These are phyloP conservation scores for Tuber magnatum DNA, from an alignment of 495 filamentous ascomycete species.

Conservation along the genomic window DNA sequence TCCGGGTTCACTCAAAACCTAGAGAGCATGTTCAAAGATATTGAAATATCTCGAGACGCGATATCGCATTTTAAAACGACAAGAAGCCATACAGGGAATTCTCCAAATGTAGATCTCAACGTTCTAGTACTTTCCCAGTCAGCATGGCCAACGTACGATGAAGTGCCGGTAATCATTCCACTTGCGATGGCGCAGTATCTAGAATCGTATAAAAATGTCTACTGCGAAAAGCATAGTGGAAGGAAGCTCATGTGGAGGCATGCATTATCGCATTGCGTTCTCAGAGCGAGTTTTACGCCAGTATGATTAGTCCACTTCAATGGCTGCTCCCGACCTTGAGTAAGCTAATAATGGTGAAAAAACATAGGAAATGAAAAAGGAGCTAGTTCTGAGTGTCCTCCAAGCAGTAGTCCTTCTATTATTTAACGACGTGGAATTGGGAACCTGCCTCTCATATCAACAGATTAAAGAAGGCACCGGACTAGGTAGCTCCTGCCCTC, in stretches of 20 bases:
- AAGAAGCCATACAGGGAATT: constrained; percentile 42
- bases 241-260: constrained; percentile 88
- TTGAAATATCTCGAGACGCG: constrained; percentile 80
- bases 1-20: constrained; percentile 90
- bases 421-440: constrained; percentile 67
- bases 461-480: constrained; percentile 62
- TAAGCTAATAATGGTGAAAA: neutral
- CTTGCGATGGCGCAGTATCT: constrained; percentile 60
- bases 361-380: constrained; percentile 52
- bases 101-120: constrained; percentile 62
- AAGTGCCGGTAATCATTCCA: constrained; percentile 69
- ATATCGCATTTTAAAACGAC: constrained; percentile 63
- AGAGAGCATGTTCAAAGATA: constrained; percentile 98
- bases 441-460: constrained; percentile 56
- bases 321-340: neutral
- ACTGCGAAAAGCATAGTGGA: constrained; percentile 77
- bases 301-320: neutral
- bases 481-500: constrained; percentile 51
- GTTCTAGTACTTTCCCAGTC: constrained; percentile 80
- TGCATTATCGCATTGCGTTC: constrained; percentile 73
- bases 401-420: constrained; percentile 85
- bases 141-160: constrained; percentile 88
- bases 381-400: constrained; percentile 77
- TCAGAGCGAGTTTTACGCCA: constrained; percentile 68
- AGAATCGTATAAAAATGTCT: constrained; percentile 68